Evolutionary conservation across 2,329 filamentous ascomycete species (phyloP).

Genomic region (Zymoseptoria tritici): DNA sequence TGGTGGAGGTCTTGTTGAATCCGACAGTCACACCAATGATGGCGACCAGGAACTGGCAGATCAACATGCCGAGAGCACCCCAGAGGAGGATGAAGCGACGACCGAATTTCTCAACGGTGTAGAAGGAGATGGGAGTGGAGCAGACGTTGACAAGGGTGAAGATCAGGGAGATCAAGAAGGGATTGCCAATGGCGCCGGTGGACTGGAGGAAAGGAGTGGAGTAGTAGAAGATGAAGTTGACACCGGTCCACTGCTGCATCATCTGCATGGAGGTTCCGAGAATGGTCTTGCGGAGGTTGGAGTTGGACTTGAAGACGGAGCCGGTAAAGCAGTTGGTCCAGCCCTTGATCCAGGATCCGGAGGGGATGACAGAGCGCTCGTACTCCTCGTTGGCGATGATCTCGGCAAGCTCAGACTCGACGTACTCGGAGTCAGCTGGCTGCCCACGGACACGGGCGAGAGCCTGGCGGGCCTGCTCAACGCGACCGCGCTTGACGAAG

Average conservation of each 20-base stretch:
- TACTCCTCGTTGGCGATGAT: constrained; percentile 86
- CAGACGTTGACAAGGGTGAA: constrained; percentile 82
- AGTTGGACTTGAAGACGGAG: constrained; percentile 43
- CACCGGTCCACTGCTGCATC: constrained; percentile 61
- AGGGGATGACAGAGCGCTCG: constrained; percentile 62
- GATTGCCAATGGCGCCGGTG: constrained; percentile 66
- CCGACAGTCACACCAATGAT: constrained; percentile 49
- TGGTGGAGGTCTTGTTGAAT: constrained; percentile 27
- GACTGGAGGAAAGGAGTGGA: constrained; percentile 78
- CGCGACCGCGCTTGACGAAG: constrained; percentile 69
- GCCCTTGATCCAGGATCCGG: constrained; percentile 55
- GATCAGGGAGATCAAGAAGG: constrained; percentile 76
- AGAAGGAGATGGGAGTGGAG: constrained; percentile 84
- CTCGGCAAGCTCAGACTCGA: constrained; percentile 73
- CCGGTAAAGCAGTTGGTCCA: constrained; percentile 62
- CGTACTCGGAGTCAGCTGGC: constrained; percentile 61
- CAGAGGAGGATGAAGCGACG: constrained; percentile 72
- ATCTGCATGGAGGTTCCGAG: constrained; percentile 44
- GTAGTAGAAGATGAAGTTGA: constrained; percentile 79
- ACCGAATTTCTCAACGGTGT: constrained; percentile 71
- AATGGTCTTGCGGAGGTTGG: constrained; percentile 42
- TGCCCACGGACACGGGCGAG: constrained; percentile 68
- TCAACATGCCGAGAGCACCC: constrained; percentile 73
- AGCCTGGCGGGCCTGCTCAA: constrained; percentile 55
- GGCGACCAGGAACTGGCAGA: constrained; percentile 81